Base-by-base conservation (phyloP, 176 grass and related monocot species). In the Aegilops sharonensis region DNA sequence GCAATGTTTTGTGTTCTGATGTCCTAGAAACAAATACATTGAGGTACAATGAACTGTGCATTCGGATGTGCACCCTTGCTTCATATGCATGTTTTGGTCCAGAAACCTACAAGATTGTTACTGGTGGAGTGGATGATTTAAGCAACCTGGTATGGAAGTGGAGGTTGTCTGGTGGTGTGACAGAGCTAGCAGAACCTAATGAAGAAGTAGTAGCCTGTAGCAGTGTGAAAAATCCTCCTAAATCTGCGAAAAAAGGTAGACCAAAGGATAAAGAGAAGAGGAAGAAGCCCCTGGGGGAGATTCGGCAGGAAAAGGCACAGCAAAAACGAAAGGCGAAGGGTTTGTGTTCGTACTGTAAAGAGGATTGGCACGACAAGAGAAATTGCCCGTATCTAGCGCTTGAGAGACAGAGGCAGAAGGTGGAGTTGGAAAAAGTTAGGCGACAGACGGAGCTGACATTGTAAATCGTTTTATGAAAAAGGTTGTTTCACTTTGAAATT, bases 1-100 rank as follows among this genome's bases (percentile, higher is more conserved):
- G 5, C 17, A 57, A 20, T 0, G 0, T 0, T 57, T 0, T 57
- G 0, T 11, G 15, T 6, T 20, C 17, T 2, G 18, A 57, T 14
- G 23, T 66, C 0, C 64, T 27, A 1, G 64, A 66, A 11, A 31
- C 29, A 66, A 66, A 66, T 23, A 66, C 64, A 2, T 32, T 66
- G 12, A 12, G 64, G 13, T 66, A 66, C 13, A 32, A 66, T 66
- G 13, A 27, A 11, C 6, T 66, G 0, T 66, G 29, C 13, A 27
- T 13, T 9, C 29, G 15, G 31, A 29, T 31, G 64, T 27, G 1
- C 0, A 30, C 27, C 0, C 25, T 66, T 7, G 27, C 64, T 14
- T 66, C 29, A 6, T 13, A 30, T 3, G 64, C 64, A 66, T 66
- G 64, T 23, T 66, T 66, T 10, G 29, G 29, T 13, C 27, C 27